phyloP scores from a whole-genome alignment of 2,329 filamentous ascomycete species.

The Whalleya microplaca region DNA sequence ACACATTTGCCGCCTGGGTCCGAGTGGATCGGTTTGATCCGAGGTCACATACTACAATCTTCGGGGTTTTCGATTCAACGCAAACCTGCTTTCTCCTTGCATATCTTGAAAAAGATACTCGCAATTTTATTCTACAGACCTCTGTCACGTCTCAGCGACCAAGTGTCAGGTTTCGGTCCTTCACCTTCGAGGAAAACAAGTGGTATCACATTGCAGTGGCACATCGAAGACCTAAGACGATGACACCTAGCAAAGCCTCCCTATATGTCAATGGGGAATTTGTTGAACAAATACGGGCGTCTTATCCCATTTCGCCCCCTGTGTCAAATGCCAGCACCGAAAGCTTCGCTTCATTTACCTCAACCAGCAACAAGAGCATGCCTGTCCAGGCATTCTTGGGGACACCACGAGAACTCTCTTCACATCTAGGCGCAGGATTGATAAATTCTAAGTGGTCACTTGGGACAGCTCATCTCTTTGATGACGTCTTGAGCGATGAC shows the following conservation, averaged over 20 bases:
- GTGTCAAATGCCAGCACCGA: slow-evolving; percentile 64
- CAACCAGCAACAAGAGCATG: slow-evolving; percentile 58
- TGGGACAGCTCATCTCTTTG: slow-evolving; percentile 86
- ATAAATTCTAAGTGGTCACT: slow-evolving; percentile 85
- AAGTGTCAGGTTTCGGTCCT: slow-evolving; percentile 90
- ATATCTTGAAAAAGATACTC: slow-evolving; percentile 92
- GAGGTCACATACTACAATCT: slow-evolving; percentile 87
- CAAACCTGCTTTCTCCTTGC: slow-evolving; percentile 93
- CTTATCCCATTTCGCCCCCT: slow-evolving; percentile 80
- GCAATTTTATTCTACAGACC: slow-evolving; percentile 93
- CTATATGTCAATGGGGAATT: slow-evolving; percentile 94
- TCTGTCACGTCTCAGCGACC: slow-evolving; percentile 84
- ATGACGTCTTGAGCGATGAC: slow-evolving; percentile 87
- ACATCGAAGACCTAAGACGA: slow-evolving; percentile 77
- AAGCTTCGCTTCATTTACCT: slow-evolving; percentile 72
- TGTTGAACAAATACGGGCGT: slow-evolving; percentile 85
- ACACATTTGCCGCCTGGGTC: slow-evolving; percentile 89
- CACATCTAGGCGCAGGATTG: slow-evolving; percentile 71
- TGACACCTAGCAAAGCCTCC: slow-evolving; percentile 77
- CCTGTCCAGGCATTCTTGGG: slow-evolving; percentile 92
- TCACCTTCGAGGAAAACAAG: slow-evolving; percentile 70
- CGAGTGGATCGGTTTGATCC: slow-evolving; percentile 85
- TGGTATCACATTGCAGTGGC: slow-evolving; percentile 97
- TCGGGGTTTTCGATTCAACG: slow-evolving; percentile 88
- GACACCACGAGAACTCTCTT: slow-evolving; percentile 85